These are phyloP conservation scores for Populus hybrid DNA, from an alignment of 441 rosid genomes.

Conservation along the genomic window DNA sequence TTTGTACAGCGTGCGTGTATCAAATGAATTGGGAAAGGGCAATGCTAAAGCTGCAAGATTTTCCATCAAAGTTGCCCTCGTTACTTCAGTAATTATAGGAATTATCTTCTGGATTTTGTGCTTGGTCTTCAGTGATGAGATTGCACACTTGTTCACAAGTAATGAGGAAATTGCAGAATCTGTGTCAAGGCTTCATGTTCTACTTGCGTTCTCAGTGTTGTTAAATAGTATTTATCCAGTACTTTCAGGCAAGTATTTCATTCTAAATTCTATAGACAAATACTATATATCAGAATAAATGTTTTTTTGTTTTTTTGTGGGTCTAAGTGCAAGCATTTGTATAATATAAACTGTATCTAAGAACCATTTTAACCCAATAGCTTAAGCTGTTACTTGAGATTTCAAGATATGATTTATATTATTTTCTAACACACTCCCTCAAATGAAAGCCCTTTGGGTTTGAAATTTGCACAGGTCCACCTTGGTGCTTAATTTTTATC, in stretches of 20 bases:
- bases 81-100: conserved; percentile 39
- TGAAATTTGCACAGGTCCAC: too few relatives aligned
- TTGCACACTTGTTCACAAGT: conserved; percentile 45
- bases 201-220: conserved; percentile 55
- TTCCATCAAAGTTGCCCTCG: conserved; percentile 44
- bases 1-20: conserved; percentile 53
- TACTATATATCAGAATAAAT: too few relatives aligned
- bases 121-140: conserved; percentile 35
- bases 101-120: conserved; percentile 40
- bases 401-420: too few relatives aligned
- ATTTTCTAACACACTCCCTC: too few relatives aligned
- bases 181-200: conserved; percentile 44
- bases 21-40: conserved; percentile 76
- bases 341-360: too few relatives aligned
- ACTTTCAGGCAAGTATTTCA: conserved; percentile 40
- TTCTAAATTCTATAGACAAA: background rate
- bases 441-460: too few relatives aligned
- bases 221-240: conserved; percentile 62
- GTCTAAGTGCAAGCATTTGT: too few relatives aligned
- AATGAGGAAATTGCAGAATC: conserved; percentile 37
- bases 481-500: too few relatives aligned
- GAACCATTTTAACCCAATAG: too few relatives aligned
- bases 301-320: too few relatives aligned
- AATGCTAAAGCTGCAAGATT: conserved; percentile 50
- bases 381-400: too few relatives aligned